A percentile compares a stretch with the other conserved stretches of the same genome.
Conservation (phyloP, 352 stramenopile genomes). For the Pythium rishiriense region DNA sequence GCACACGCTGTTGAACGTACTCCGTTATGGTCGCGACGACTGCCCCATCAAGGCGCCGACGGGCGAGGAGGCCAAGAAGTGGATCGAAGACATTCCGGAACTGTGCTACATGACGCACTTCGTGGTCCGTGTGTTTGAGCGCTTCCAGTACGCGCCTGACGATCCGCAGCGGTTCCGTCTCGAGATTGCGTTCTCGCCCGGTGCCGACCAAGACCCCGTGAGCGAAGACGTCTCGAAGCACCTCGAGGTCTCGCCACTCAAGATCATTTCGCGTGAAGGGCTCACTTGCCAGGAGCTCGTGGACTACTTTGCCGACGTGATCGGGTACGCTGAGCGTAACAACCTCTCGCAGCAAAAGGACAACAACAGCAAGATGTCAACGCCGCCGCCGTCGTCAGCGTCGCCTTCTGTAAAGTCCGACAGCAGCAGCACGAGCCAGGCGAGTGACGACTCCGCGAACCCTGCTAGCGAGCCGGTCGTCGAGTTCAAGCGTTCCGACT, state of each 20-base stretch:
- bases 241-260: slow-evolving; percentile 69
- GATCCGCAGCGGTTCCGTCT: slow-evolving; percentile 82
- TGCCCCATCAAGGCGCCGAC: slow-evolving; percentile 55
- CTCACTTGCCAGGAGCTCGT: slow-evolving; percentile 84
- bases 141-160: slow-evolving; percentile 58
- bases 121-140: slow-evolving; percentile 98
- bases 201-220: slow-evolving; percentile 75
- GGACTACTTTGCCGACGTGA: slow-evolving; percentile 79
- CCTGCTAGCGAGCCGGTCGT: slow-evolving; percentile 14
- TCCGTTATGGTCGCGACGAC: slow-evolving; percentile 88
- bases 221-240: slow-evolving; percentile 57
- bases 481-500: slow-evolving; percentile 50
- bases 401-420: slow-evolving; percentile 25
- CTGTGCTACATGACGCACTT: slow-evolving; percentile 99
- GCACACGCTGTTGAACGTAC: slow-evolving; percentile 97
- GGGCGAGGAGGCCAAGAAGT: slow-evolving; percentile 76
- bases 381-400: slow-evolving; percentile 9
- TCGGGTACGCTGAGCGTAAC: slow-evolving; percentile 73
- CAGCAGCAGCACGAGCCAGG: slow-evolving; percentile 19
- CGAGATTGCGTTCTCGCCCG: slow-evolving; percentile 84
- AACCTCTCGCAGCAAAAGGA: slow-evolving; percentile 33
- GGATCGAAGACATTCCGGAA: slow-evolving; percentile 92
- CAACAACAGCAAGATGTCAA: slow-evolving; percentile 19
- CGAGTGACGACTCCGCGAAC: slow-evolving; percentile 14
- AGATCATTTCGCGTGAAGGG: slow-evolving; percentile 81